Evolutionary conservation across 192 early-diverging fungal genomes (phyloP).

Genomic region (Umbelopsis vinacea): DNA sequence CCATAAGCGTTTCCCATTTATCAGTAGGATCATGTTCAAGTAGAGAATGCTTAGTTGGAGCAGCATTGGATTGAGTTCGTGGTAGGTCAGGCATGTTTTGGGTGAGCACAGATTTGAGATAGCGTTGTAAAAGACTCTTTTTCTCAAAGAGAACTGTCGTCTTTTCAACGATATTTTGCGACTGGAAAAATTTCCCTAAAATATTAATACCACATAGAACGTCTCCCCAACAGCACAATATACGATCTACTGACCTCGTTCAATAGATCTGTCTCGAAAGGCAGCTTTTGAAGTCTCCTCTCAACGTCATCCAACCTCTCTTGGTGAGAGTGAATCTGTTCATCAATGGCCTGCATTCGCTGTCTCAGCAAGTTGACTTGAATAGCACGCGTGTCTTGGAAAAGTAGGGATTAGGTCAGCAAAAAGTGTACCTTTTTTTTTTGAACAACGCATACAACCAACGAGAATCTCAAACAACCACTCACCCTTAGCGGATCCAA

Average conservation of each 20-base stretch:
- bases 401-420: background rate
- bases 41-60: background rate
- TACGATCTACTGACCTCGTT: constrained; percentile 31
- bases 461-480: no score
- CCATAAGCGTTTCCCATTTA: constrained; percentile 44
- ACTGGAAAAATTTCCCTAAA: constrained; percentile 39
- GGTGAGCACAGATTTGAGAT: constrained; percentile 34
- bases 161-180: constrained; percentile 58
- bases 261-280: constrained; percentile 47
- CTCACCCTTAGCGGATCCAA: constrained; percentile 46
- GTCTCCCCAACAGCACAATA: no score
- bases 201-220: no score
- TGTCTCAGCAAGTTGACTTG: constrained; percentile 59
- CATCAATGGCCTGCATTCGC: constrained; percentile 60
- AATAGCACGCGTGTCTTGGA: constrained; percentile 54
- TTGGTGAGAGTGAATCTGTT: constrained; percentile 58
- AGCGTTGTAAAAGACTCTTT: constrained; percentile 54
- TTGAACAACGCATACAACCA: no score
- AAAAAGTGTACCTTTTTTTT: background rate
- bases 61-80: constrained; percentile 27
- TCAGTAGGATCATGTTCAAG: constrained; percentile 40
- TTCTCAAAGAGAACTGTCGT: constrained; percentile 65
- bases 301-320: constrained; percentile 55
- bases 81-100: constrained; percentile 31
- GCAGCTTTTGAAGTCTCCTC: constrained; percentile 39